Base-by-base conservation (phyloP, 192 early-diverging fungal genomes). In the Backusella morwellensis region DNA sequence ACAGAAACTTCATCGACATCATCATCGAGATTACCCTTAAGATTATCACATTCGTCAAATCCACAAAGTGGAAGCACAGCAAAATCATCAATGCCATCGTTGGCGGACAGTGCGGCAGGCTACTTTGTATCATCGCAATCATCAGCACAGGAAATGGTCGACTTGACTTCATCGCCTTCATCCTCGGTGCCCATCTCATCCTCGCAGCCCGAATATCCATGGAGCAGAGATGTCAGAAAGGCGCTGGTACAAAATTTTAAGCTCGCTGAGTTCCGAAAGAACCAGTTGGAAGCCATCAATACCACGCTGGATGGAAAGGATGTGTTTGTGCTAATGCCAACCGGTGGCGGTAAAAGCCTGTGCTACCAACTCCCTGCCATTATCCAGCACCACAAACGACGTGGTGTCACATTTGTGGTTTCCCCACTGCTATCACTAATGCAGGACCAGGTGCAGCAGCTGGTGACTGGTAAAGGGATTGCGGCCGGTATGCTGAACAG, bases 281-380 rank as follows among this genome's bases (percentile, higher is more conserved):
- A 97, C 73, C 97, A 99, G 80, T 78, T 94, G 11, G 93, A 93
- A 34, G 95, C 93, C 1, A 96, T 99, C 78, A 95, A 98, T 78
- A 90, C 94, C 1, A 93, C 95, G 0, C 77, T 98, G 6, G 75
- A 83, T 15, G 96, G 94, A 6, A 85, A 90, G 59, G 97, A 99
- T 74, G 90, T 91, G 7, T 95, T 99, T 84, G 93, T 99, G 38
- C 86, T 99, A n/a, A 99, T 99, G 97, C 97, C 97, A 0, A 99
- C 97, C 1, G 97, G 97, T 50, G 96, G 96, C 0, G 97, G 97
- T 2, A 99, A 99, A 81, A 94, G 92, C 73, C 85, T 99, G 19
- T 99, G 97, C 82, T 99, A 97, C 79, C 96, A 79, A 44, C 38
- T 79, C 3, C 78, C 78, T 0, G 78, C 78, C 17, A 79, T 74